Evolutionary conservation across 768 basidiomycete species (phyloP).

Genomic region (Erythrobasidium yunnanense): DNA sequence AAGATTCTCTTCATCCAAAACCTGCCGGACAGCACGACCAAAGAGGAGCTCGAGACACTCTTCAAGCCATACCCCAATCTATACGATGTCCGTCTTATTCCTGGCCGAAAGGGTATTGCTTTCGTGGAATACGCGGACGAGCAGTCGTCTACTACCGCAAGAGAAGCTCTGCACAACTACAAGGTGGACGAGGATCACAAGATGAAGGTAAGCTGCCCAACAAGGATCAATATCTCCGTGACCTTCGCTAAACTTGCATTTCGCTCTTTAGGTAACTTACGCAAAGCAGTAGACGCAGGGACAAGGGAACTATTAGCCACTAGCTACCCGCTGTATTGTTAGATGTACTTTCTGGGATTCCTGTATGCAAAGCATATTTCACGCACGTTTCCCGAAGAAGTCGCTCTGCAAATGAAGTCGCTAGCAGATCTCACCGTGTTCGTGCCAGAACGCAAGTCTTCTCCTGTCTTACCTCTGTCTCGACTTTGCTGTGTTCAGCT

Average conservation of each 20-base stretch:
- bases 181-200: conserved; percentile 74
- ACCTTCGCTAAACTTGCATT: neutral
- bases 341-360: too few species aligned
- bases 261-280: conserved; percentile 7
- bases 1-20: conserved; percentile 98
- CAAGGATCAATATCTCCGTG: conserved; percentile 53
- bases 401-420: too few species aligned
- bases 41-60: conserved; percentile 77
- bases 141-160: conserved; percentile 73
- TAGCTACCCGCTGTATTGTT: too few species aligned
- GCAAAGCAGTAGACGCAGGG: conserved; percentile 17
- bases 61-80: conserved; percentile 96
- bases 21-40: conserved; percentile 80
- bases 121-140: conserved; percentile 98
- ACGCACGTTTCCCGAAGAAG: too few species aligned
- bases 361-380: too few species aligned
- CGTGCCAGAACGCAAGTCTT: too few species aligned
- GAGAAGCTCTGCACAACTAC: conserved; percentile 94
- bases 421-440: too few species aligned
- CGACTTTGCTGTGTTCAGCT: too few species aligned
- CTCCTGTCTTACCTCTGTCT: too few species aligned
- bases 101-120: conserved; percentile 91
- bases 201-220: conserved; percentile 64
- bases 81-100: conserved; percentile 95
- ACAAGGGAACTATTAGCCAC: too few species aligned